Evolutionary conservation across 768 basidiomycete species (phyloP), one percentile per base, ranked within the genome.

Genomic region (Clavaria fumosa): DNA sequence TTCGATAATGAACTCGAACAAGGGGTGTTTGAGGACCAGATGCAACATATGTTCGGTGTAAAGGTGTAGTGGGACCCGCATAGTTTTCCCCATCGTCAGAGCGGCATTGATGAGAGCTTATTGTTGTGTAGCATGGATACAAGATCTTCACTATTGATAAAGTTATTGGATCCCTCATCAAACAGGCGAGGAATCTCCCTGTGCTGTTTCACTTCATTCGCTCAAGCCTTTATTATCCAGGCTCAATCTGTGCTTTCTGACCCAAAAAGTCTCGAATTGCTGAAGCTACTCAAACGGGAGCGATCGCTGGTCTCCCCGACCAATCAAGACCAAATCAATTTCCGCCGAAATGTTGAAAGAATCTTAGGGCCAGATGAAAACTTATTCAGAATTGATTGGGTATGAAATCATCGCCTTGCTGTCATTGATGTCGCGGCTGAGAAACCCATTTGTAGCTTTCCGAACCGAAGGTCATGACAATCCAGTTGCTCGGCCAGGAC

Each of bases 131-230:
- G 78, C 64, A 83, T 19, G 77, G 77, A 0, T 96, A 86, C 55
- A 80, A 78, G 51, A 72, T 89, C 49, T 99, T 95, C 56, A 96
- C 93, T 0, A 64, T 95, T 18, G 93, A 99, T 59, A 90, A 95
- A 55, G 65, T 96, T 23, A 69, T 96, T 30, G 82, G 81, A 1
- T 66, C 75, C 1, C 68, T 96, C 43, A 76, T 99, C 56, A 96
- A 95, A 53, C 88, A 91, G 61, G 85, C 83, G 27, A 39, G 63
- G 48, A 22, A 18, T 11, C 14, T 23, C 36, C 14, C 10, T 15
- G 15, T 15, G 4, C 5, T 18, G 9, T n/a, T n/a, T n/a, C n/a
- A n/a, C n/a, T n/a, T n/a, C n/a, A n/a, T n/a, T n/a, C n/a, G n/a
- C n/a, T n/a, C n/a, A n/a, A n/a, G n/a, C n/a, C n/a, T n/a, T n/a